Conservation (phyloP, 306 rosid genomes). For the Quercus berberidifolia region DNA sequence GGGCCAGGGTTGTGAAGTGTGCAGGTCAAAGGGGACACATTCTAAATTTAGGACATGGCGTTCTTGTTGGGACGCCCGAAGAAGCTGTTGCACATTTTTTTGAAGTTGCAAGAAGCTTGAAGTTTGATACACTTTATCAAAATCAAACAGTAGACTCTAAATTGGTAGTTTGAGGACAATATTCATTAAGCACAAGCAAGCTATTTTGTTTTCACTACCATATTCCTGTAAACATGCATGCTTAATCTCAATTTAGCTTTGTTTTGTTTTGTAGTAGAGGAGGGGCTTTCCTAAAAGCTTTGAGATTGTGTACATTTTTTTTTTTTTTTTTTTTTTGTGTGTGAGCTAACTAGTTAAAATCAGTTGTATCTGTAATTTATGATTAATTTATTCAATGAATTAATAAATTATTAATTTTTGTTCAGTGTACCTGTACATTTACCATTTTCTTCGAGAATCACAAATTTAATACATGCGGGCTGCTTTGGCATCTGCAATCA, state of each 20-base stretch:
- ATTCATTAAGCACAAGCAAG: neutral
- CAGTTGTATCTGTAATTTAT: slow-evolving; percentile 26
- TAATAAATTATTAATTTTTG: neutral
- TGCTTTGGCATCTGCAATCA: no score
- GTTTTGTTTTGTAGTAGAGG: neutral
- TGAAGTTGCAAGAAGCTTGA: slow-evolving; percentile 83
- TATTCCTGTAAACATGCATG: slow-evolving; percentile 9
- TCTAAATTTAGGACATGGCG: slow-evolving; percentile 95
- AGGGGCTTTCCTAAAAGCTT: slow-evolving; percentile 24
- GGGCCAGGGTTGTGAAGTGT: slow-evolving; percentile 78
- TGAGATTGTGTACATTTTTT: slow-evolving; percentile 26
- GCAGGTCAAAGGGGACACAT: slow-evolving; percentile 94
- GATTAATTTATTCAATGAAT: slow-evolving; percentile 12
- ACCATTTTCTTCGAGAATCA: neutral
- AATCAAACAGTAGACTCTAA: slow-evolving; percentile 42
- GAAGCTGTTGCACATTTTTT: slow-evolving; percentile 97
- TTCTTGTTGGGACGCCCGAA: slow-evolving; percentile 91
- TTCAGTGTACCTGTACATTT: neutral
- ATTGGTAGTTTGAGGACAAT: slow-evolving; percentile 40
- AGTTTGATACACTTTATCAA: slow-evolving; percentile 50
- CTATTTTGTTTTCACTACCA: slow-evolving; percentile 22
- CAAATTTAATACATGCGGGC: no score
- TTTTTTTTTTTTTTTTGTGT: neutral
- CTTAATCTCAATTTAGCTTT: slow-evolving; percentile 20
- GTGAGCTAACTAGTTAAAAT: slow-evolving; percentile 26